Evolutionary conservation across 805 yeast species (phyloP), one percentile per base, ranked within the genome.

Genomic region (Teunomyces aglyptinius): DNA sequence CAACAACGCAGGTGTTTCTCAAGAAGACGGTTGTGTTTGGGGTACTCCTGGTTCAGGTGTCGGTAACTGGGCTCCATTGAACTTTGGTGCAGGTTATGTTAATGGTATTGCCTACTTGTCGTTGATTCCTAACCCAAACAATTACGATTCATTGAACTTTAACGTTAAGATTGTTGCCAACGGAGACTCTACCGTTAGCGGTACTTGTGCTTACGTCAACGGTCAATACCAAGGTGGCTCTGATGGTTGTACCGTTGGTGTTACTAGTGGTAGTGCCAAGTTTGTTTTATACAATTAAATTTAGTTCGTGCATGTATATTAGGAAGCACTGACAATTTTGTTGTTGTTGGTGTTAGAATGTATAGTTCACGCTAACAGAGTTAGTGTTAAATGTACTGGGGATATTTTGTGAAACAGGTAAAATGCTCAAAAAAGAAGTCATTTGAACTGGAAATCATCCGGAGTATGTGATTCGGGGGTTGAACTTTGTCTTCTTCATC

Each of bases 51-150:
- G 89, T 54, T 77, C 91, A 32, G 86, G 84, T 60, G 70, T 87
- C 55, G 99, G 99, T 75, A 92, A 92, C 87, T 92, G 97, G 97
- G 96, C 98, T 55, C 98, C 98, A 59, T 77, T 92, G 56, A 88
- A 85, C 72, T 77, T 94, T 60, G 99, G 99, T 68, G 89, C 97
- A 43, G 97, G 98, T 64, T 76, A 78, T 71, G 75, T 87, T 50
- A 68, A 65, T 57, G 77, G 77, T 49, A 74, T 81, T 59, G 76
- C 96, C 45, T 91, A 89, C 79, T 71, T 92, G 59, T 89, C 97
- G 6, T 75, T 92, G 70, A 89, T 90, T 71, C 97, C 97, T 71
- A 92, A 92, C 77, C 96, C 97, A 62, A 90, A 91, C 82, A 89
- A 88, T 78, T 55, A 64, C 18, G 65, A 77, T 16, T 73, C 91